Conservation (phyloP, 2,329 filamentous ascomycete genomes). For the Onygenales sp. region DNA sequence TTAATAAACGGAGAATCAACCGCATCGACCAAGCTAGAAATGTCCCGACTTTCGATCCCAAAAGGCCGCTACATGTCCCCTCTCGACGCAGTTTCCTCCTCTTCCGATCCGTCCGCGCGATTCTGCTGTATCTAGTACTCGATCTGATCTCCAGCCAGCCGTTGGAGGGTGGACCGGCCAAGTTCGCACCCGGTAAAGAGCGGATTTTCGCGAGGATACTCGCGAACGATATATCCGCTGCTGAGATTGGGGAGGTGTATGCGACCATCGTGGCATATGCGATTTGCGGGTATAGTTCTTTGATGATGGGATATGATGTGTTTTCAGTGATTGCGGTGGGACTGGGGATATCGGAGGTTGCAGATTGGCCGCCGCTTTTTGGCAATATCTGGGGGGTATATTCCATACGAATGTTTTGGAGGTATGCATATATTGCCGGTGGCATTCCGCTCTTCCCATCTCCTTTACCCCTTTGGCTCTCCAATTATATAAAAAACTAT, state of each 20-base stretch:
- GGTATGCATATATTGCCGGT: background rate
- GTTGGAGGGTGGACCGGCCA: conserved; percentile 1
- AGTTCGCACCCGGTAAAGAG: conserved; percentile 4
- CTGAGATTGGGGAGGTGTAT: conserved; percentile 2
- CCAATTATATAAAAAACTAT: background rate
- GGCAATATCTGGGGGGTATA: background rate
- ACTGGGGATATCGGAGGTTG: background rate
- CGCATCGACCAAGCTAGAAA: conserved; percentile 1
- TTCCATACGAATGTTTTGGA: background rate
- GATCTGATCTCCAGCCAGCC: conserved; percentile 4
- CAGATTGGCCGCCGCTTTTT: background rate
- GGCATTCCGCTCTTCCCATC: background rate
- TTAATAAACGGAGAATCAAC: conserved; percentile 2
- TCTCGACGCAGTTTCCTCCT: conserved; percentile 3
- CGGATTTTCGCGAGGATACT: conserved; percentile 1
- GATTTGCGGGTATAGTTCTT: background rate
- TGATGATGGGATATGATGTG: background rate
- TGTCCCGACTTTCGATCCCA: background rate
- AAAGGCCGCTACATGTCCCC: background rate
- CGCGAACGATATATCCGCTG: background rate
- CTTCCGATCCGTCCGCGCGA: conserved; percentile 3
- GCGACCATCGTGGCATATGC: background rate
- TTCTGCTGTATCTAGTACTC: conserved; percentile 5
- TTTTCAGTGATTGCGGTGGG: conserved; percentile 1
- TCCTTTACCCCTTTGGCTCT: background rate